Evolutionary conservation across 78 protist genomes (phyloP).

Genomic region (Parvularia atlantis): DNA sequence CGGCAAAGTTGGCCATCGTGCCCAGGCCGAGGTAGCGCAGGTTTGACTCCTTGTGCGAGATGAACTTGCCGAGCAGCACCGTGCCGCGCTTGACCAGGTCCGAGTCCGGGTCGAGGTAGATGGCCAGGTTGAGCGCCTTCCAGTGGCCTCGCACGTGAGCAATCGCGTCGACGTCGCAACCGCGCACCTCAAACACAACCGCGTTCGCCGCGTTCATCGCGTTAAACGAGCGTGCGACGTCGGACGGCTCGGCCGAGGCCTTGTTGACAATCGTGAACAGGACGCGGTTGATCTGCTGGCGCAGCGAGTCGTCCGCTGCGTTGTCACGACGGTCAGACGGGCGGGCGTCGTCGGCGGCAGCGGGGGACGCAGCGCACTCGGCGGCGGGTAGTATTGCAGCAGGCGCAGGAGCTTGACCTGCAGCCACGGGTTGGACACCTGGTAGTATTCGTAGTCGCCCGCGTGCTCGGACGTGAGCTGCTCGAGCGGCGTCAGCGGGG

Average conservation of each 20-base stretch:
- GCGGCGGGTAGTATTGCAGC: slow-evolving; percentile 77
- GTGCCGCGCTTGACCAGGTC: slow-evolving; percentile 36
- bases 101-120: slow-evolving; percentile 58
- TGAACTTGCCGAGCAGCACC: slow-evolving; percentile 48
- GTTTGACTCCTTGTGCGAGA: slow-evolving; percentile 72
- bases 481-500: slow-evolving; percentile 34
- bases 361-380: slow-evolving; percentile 7
- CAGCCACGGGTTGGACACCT: slow-evolving; percentile 62
- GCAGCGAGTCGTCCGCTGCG: too few species aligned
- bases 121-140: slow-evolving; percentile 73
- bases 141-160: too few species aligned
- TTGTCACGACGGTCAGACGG: too few species aligned
- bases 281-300: too few species aligned
- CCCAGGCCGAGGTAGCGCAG: slow-evolving; percentile 81
- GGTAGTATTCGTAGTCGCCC: slow-evolving; percentile 63
- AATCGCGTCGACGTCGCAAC: too few species aligned
- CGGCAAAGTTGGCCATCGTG: slow-evolving; percentile 37
- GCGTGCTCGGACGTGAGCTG: slow-evolving; percentile 12
- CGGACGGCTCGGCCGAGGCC: too few species aligned
- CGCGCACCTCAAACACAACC: too few species aligned
- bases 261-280: too few species aligned
- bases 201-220: too few species aligned
- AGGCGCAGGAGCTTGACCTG: slow-evolving; percentile 85
- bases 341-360: too few species aligned
- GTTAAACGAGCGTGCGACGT: too few species aligned